Base-by-base conservation (phyloP, 768 basidiomycete species). In the Hygrocybe coccinea region DNA sequence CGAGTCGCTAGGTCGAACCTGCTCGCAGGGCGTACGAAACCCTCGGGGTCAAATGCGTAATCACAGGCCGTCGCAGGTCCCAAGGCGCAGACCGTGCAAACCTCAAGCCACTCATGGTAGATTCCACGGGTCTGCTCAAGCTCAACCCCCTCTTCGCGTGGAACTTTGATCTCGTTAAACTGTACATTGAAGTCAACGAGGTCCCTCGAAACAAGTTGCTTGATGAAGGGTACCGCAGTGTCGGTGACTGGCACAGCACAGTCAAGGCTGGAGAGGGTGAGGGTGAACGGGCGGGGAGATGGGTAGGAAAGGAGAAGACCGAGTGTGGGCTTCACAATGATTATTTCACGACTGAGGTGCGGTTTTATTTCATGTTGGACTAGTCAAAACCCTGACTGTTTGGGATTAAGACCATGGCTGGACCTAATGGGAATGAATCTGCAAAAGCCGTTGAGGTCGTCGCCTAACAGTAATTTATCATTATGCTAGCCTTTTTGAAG, bases 201-300 rank as follows among this genome's bases (percentile, higher is more conserved):
- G 94, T 97, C 1, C 95, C 95, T 2, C 82, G 84, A 58, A 98
- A 99, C 75, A 83, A 80, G 57, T 78, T 99, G 4, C 80, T 99
- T 38, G 84, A 83, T 57, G 84, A 92, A 67, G 97, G 97, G 2
- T 99, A 98, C 76, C 87, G 86, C 63, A 93, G 91, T 65, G 84
- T 99, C 59, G 97, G 97, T 3, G 97, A 99, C 71, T 95, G 95
- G 90, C 97, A 99, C 72, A 95, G 91, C 59, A 99, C 97, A 0
- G 70, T 69, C n/a, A 82, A 82, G 69, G 77, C 78, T 12, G 78
- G 70, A 62, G 85, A 84, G 57, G 85, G 81, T 0, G 81, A 87
- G 39, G 91, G 91, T 57, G 97, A 99, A 72, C 81, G 97, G 22
- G 85, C 87, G 1, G 95, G 95, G 1, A 75, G 97, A 52, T 99